These are phyloP conservation scores for Phycomyces blakesleeanus DNA, from an alignment of 192 early-diverging fungal species.

Conservation along the genomic window DNA sequence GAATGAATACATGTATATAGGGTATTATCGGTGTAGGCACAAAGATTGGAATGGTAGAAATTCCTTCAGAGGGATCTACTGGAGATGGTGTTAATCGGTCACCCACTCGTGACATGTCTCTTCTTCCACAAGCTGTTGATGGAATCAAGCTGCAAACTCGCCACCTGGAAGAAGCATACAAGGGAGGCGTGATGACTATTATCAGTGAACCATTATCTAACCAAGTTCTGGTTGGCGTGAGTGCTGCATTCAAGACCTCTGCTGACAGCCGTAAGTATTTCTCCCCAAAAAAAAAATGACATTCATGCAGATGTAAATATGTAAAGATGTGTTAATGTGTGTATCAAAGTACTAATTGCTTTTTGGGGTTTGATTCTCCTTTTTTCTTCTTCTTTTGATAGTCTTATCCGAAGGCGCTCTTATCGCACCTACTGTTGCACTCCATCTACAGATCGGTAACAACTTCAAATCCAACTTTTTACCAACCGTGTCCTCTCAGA, in stretches of 20 bases:
- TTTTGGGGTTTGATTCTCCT: neutral
- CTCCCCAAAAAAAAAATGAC: no score
- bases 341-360: neutral
- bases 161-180: constrained; percentile 54
- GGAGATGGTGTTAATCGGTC: constrained; percentile 50
- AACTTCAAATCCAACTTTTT: constrained; percentile 33
- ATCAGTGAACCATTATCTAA: constrained; percentile 52
- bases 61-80: constrained; percentile 52
- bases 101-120: constrained; percentile 15
- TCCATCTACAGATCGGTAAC: constrained; percentile 60
- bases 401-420: constrained; percentile 39
- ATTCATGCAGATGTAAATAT: no score
- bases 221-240: constrained; percentile 56
- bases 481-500: constrained; percentile 52
- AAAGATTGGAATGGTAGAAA: constrained; percentile 64
- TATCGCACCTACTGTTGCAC: constrained; percentile 48
- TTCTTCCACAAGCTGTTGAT: constrained; percentile 51
- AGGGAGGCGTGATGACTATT: constrained; percentile 56
- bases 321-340: neutral
- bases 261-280: constrained; percentile 44
- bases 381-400: constrained; percentile 16
- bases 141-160: constrained; percentile 59
- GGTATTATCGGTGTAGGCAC: constrained; percentile 59
- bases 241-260: constrained; percentile 65
- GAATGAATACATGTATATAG: no score